Conservation (phyloP, 2,329 filamentous ascomycete genomes). For the Fusarium tupiense region DNA sequence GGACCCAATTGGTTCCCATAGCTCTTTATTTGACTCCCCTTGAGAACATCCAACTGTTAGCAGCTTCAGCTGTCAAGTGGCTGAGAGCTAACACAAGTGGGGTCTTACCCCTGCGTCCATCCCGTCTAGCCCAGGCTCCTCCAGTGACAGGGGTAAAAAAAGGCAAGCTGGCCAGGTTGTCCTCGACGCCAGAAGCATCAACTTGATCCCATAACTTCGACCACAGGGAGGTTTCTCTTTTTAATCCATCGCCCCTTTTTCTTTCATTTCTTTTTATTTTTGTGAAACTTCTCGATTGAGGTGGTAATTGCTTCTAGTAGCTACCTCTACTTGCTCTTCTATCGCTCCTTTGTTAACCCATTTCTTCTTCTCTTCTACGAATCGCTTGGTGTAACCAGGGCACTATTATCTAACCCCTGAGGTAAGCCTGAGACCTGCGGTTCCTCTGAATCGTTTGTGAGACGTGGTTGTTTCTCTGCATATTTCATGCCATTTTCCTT, state of each 20-base stretch:
- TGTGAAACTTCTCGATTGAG: constrained; percentile 18
- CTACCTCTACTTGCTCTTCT: constrained; percentile 32
- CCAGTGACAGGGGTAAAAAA: constrained; percentile 30
- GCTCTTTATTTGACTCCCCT: background rate
- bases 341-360: constrained; percentile 38
- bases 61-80: constrained; percentile 34
- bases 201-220: constrained; percentile 35
- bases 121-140: constrained; percentile 2
- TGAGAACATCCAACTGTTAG: constrained; percentile 25
- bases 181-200: constrained; percentile 34
- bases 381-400: constrained; percentile 16
- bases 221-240: constrained; percentile 34
- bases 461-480: constrained; percentile 13
- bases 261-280: constrained; percentile 18
- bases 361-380: constrained; percentile 21
- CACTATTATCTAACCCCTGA: constrained; percentile 32
- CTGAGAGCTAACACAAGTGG: constrained; percentile 32
- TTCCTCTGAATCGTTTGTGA: constrained; percentile 24
- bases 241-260: constrained; percentile 26
- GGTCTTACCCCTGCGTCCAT: constrained; percentile 40
- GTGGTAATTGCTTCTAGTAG: constrained; percentile 30
- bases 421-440: constrained; percentile 36
- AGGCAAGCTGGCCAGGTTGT: constrained; percentile 42
- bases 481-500: background rate
- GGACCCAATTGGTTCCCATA: constrained; percentile 6